Evolutionary conservation across 345 rosid genomes (phyloP).

Genomic region (Salix dunnii): DNA sequence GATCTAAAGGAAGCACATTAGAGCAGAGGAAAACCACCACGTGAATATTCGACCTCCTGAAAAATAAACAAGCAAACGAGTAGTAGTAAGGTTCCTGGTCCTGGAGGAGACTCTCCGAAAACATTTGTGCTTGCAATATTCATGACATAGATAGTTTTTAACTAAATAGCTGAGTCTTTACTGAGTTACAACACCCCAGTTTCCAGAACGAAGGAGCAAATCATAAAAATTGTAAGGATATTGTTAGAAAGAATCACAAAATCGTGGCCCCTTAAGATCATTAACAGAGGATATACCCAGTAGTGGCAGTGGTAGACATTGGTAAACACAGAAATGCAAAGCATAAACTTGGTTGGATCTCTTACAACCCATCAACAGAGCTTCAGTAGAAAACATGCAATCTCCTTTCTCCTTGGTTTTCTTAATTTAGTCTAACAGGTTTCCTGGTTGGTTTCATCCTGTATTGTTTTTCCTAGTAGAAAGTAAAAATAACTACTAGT

Average conservation of each 20-base stretch:
- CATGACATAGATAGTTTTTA: neutral
- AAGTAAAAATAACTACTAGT: neutral
- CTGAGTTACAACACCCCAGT: neutral
- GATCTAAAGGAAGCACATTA: slow-evolving; percentile 8
- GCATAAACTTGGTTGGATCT: neutral
- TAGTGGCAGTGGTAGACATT: neutral
- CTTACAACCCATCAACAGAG: neutral
- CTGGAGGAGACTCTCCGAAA: neutral
- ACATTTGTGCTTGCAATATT: neutral
- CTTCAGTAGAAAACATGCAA: neutral
- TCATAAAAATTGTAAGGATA: neutral
- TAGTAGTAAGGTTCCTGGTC: neutral
- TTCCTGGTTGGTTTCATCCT: neutral
- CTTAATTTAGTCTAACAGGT: neutral
- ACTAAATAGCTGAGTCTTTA: neutral
- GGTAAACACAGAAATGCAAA: neutral
- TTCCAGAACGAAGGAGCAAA: neutral
- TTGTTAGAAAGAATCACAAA: neutral
- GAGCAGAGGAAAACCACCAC: slow-evolving; percentile 64
- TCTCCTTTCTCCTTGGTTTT: neutral
- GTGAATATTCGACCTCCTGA: slow-evolving; percentile 95
- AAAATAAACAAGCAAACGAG: slow-evolving; percentile 15
- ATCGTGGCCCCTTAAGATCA: neutral
- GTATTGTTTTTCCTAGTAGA: neutral
- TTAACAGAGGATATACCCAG: neutral